These are phyloP conservation scores for Oryza brachyantha DNA, from an alignment of 176 grass and related monocot genomes.

Conservation along the genomic window DNA sequence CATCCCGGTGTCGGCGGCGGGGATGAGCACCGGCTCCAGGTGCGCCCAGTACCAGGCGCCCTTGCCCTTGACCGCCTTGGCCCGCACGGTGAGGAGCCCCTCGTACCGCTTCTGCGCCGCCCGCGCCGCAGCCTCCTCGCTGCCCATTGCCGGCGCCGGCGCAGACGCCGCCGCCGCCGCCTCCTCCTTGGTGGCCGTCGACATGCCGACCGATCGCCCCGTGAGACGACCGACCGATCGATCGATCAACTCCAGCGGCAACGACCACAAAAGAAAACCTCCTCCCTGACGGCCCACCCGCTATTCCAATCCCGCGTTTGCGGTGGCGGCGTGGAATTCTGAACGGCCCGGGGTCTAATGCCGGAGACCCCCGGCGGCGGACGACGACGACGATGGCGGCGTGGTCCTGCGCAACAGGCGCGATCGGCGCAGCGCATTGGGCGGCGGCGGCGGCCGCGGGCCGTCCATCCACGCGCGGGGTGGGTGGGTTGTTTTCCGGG, in stretches of 20 bases:
- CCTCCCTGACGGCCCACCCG: constrained; percentile 9
- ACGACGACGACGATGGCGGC: background rate
- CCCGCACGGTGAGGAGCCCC: constrained; percentile 57
- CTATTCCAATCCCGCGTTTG: constrained; percentile 18
- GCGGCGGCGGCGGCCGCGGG: constrained; percentile 21
- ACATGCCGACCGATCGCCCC: constrained; percentile 35
- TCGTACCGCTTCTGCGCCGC: constrained; percentile 67
- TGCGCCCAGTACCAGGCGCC: constrained; percentile 85
- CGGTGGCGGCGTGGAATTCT: constrained; percentile 12
- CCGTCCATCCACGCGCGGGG: constrained; percentile 32
- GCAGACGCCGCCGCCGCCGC: constrained; percentile 11
- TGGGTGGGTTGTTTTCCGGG: constrained; percentile 25
- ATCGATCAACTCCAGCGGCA: constrained; percentile 18
- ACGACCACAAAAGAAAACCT: background rate
- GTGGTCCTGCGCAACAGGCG: background rate
- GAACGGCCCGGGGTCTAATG: background rate
- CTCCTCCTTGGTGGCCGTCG: constrained; percentile 33
- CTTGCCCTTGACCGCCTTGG: constrained; percentile 77
- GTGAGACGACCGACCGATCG: background rate
- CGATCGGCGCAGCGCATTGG: constrained; percentile 44
- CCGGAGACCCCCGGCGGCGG: background rate
- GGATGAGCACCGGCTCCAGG: constrained; percentile 66
- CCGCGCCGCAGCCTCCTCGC: constrained; percentile 54
- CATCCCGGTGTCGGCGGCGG: constrained; percentile 50
- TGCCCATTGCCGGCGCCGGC: constrained; percentile 29